Evolutionary conservation across 164 flowering plant genomes (phyloP), one percentile per base, ranked within the genome.

Genomic region (Malania oleifera): DNA sequence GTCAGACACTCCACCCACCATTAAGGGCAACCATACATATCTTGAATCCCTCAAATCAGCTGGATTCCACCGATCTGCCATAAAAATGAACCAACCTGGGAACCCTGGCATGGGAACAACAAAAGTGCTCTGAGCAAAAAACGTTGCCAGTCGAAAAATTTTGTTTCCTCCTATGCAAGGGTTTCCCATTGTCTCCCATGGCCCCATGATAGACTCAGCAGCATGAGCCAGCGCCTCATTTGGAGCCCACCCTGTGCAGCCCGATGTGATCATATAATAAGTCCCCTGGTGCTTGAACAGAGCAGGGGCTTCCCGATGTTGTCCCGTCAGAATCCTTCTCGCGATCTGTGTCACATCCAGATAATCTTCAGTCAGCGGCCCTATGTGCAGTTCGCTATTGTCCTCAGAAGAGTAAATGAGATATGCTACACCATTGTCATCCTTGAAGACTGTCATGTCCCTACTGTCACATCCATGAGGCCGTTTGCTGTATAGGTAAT

Each of bases 231-330:
- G 67, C 7, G 96, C 97, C 66, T 82, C 93, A 50, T 93, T 93
- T 14, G 99, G 99, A 0, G 95, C 92, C 99, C 99, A 93, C 6
- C 99, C 97, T 0, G 91, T 81, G 83, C 96, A 93, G 20, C 97
- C 97, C 4, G 97, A 93, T 15, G 99, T 93, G 72, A 90, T 75
- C 99, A 90, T 93, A 77, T 93, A 93, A 56, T 95, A 90, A 1
- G 96, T 95, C 20, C 89, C 87, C 43, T 75, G 59, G 54, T 81
- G 67, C 77, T 91, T 95, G 71, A 95, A 95, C 26, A 95, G 35
- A 5, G 95, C 95, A 0, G 99, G 99, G 12, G 99, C 99, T 75
- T 95, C 99, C 31, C 99, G 71, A 64, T 79, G 93, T 57, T 81
- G 86, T 8, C 96, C 96, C 7, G 84, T 78, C 13, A 95, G 81